These are phyloP conservation scores for Dendrobium chrysotoxum DNA, from an alignment of 106 monocot genomes.

Conservation along the genomic window DNA sequence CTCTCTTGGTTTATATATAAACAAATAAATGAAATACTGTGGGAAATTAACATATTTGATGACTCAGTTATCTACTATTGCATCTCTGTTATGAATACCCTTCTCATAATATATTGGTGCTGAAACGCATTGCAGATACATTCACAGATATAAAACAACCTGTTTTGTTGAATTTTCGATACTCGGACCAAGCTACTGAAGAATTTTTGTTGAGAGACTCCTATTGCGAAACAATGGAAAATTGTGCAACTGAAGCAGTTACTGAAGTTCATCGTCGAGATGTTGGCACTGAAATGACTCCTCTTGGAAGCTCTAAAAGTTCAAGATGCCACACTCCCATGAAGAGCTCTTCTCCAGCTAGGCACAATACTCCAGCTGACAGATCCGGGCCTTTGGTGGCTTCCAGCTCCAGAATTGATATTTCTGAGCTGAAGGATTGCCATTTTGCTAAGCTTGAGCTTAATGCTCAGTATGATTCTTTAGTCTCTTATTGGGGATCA, in stretches of 20 bases:
- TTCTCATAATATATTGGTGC: background rate
- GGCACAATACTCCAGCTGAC: slow-evolving; percentile 83
- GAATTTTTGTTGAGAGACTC: slow-evolving; percentile 41
- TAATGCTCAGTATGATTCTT: slow-evolving; percentile 45
- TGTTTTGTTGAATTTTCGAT: slow-evolving; percentile 25
- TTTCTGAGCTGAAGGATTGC: slow-evolving; percentile 68
- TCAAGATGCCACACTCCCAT: slow-evolving; percentile 73
- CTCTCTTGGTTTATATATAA: too few species aligned
- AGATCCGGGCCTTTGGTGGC: slow-evolving; percentile 54
- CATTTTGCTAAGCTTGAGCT: slow-evolving; percentile 75
- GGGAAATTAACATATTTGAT: too few species aligned
- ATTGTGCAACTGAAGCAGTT: slow-evolving; percentile 3
- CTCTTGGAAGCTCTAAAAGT: slow-evolving; percentile 44
- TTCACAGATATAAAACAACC: slow-evolving; percentile 62
- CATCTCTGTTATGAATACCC: background rate
- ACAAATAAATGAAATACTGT: too few species aligned
- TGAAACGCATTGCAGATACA: slow-evolving; percentile 45
- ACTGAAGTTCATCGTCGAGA: slow-evolving; percentile 30
- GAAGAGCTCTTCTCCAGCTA: slow-evolving; percentile 58
- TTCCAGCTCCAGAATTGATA: slow-evolving; percentile 28
- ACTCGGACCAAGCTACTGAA: slow-evolving; percentile 32
- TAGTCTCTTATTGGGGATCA: slow-evolving; percentile 65
- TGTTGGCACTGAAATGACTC: slow-evolving; percentile 44
- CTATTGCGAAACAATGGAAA: slow-evolving; percentile 19
- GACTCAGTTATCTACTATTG: too few species aligned